Conservation (phyloP, 1,284 basidiomycete genomes). For the Butyriboletus appendiculatus region DNA sequence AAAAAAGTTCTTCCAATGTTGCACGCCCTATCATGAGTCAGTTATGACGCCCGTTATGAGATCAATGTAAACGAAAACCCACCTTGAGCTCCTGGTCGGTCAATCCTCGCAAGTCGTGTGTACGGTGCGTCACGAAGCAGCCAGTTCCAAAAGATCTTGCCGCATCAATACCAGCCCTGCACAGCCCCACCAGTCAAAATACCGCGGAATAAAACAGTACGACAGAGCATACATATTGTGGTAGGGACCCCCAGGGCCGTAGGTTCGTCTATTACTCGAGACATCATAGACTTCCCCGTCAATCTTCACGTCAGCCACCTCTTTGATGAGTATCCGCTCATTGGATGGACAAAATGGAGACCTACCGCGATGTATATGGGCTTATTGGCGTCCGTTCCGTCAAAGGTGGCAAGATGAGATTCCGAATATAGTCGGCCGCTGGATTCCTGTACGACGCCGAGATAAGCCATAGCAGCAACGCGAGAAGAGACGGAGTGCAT, state of each 20-base stretch:
- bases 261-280: conserved; percentile 70
- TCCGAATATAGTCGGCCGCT: conserved; percentile 77
- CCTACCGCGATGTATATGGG: conserved; percentile 87
- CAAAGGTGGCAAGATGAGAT: conserved; percentile 64
- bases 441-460: conserved; percentile 38
- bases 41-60: background rate
- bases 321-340: conserved; percentile 11
- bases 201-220: conserved; percentile 18
- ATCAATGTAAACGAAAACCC: conserved; percentile 4
- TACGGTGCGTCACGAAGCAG: conserved; percentile 87
- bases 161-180: conserved; percentile 84
- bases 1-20: conserved; percentile 91
- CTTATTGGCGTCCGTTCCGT: conserved; percentile 68
- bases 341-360: conserved; percentile 15
- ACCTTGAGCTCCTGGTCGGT: conserved; percentile 72
- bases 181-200: conserved; percentile 20
- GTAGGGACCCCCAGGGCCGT: conserved; percentile 90
- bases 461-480: conserved; percentile 6
- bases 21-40: conserved; percentile 54
- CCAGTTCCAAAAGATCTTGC: conserved; percentile 91
- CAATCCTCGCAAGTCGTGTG: conserved; percentile 87
- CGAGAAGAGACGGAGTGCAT: conserved; percentile 6
- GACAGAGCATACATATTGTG: conserved; percentile 66
- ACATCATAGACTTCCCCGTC: conserved; percentile 96
- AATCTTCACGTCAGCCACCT: conserved; percentile 51